Percentiles rank a stretch among this genome's conserved stretches.
Evolutionary conservation across 2,329 filamentous ascomycete genomes (phyloP).

Genomic region (Cadophora sp.): DNA sequence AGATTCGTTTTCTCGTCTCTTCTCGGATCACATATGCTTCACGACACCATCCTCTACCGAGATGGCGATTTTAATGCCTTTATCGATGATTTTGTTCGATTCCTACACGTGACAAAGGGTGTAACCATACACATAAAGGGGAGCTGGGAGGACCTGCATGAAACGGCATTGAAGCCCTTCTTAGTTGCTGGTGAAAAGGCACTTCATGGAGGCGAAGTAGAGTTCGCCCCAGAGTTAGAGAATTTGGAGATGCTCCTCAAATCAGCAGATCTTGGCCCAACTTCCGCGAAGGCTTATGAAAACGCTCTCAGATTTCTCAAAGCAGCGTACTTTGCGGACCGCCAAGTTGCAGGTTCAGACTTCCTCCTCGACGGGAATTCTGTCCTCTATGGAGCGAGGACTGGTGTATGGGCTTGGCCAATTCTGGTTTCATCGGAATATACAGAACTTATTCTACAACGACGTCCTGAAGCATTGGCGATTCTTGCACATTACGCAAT

Average conservation of each 20-base stretch:
- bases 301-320: not conserved
- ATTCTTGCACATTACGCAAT: conserved; percentile 47
- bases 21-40: conserved; percentile 1
- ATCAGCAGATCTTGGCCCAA: conserved; percentile 7
- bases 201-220: not conserved
- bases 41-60: conserved; percentile 9
- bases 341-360: not conserved
- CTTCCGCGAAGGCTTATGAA: not conserved
- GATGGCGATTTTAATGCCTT: conserved; percentile 4
- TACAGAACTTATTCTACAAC: conserved; percentile 39
- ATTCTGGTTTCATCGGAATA: conserved; percentile 33
- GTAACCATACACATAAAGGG: not conserved
- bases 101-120: conserved; percentile 6
- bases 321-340: not conserved
- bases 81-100: conserved; percentile 1
- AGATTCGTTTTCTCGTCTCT: conserved; percentile 8
- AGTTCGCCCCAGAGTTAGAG: not conserved
- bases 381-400: not conserved
- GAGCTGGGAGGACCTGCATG: not conserved
- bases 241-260: not conserved
- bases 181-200: not conserved
- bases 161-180: not conserved
- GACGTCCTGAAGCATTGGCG: conserved; percentile 44
- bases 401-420: conserved; percentile 1
- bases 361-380: not conserved